These are phyloP conservation scores for Aspergillus panamensis DNA, from an alignment of 495 filamentous ascomycete genomes.

Conservation along the genomic window DNA sequence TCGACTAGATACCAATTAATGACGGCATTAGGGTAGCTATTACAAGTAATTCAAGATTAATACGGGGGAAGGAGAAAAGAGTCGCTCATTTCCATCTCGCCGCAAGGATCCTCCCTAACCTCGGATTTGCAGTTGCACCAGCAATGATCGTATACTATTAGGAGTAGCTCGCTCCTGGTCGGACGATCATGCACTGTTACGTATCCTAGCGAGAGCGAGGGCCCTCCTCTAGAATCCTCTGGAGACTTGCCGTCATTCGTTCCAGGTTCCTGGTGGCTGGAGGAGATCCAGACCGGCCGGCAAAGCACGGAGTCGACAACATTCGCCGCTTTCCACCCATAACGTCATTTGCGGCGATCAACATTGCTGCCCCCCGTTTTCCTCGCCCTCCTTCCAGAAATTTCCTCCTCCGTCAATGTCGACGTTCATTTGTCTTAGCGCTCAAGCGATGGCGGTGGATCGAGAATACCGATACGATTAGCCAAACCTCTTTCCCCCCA, in stretches of 20 bases:
- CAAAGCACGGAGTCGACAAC: slow-evolving; percentile 10
- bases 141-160: not conserved
- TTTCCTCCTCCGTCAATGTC: slow-evolving; percentile 15
- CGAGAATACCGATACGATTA: slow-evolving; percentile 36
- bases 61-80: no score
- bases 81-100: no score
- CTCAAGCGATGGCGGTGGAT: slow-evolving; percentile 27
- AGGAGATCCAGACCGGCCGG: slow-evolving; percentile 22
- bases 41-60: no score
- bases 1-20: no score
- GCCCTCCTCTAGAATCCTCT: not conserved
- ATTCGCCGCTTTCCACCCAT: slow-evolving; percentile 24
- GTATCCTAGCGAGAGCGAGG: not conserved
- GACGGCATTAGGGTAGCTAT: no score
- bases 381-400: slow-evolving; percentile 17
- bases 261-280: slow-evolving; percentile 10
- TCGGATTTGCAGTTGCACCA: no score
- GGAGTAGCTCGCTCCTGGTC: not conserved
- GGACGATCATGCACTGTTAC: not conserved
- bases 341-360: slow-evolving; percentile 30
- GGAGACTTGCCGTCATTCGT: slow-evolving; percentile 1
- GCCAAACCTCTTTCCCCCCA: slow-evolving; percentile 21
- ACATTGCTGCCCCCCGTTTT: slow-evolving; percentile 12
- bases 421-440: slow-evolving; percentile 12
- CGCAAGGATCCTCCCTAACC: no score